Evolutionary conservation across 306 rosid genomes (phyloP).

Genomic region (Dalbergia oliveri): DNA sequence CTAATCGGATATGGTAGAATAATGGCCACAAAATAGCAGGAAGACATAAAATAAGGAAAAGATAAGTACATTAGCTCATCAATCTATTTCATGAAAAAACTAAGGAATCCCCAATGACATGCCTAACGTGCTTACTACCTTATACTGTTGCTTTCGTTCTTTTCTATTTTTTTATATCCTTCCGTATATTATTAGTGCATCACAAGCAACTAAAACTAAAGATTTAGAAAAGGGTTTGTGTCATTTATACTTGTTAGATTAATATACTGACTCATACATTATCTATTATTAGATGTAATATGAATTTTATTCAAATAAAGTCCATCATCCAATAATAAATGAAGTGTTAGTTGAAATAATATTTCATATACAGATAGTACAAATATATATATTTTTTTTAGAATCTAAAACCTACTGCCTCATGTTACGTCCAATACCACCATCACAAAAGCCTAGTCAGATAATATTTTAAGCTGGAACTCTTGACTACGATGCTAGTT

Average conservation of each 20-base stretch:
- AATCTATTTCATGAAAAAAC: neutral
- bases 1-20: conserved; percentile 11
- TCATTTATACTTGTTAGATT: too few relatives aligned
- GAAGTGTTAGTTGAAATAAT: too few relatives aligned
- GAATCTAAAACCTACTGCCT: conserved; percentile 10
- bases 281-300: too few relatives aligned
- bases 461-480: neutral
- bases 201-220: conserved; percentile 13
- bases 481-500: conserved; percentile 27
- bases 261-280: too few relatives aligned
- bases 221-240: neutral
- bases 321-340: too few relatives aligned
- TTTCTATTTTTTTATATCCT: neutral
- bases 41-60: conserved; percentile 30
- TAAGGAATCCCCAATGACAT: conserved; percentile 38
- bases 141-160: conserved; percentile 3
- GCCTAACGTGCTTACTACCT: conserved; percentile 16
- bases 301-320: too few relatives aligned
- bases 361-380: accelerated
- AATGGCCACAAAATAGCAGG: conserved; percentile 14
- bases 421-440: conserved; percentile 34
- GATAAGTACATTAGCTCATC: conserved; percentile 47
- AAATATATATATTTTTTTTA: too few relatives aligned
- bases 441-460: conserved; percentile 47
- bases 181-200: neutral